Conservation (phyloP, 306 rosid species). For the Cicer chorassanicum region DNA sequence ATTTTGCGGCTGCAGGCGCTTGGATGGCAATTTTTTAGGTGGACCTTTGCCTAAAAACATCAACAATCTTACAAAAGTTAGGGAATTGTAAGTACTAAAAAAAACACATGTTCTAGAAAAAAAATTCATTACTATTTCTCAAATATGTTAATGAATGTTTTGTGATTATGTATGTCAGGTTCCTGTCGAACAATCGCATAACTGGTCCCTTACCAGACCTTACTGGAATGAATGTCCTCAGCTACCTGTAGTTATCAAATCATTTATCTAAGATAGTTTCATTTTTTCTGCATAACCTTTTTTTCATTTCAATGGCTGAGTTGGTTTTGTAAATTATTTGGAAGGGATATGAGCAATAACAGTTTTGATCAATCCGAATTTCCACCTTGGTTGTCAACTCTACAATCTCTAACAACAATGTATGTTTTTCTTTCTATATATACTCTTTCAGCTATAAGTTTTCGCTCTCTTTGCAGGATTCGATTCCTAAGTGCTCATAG, state of each 20-base stretch:
- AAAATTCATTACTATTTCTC: not conserved
- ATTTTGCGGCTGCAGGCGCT: conserved; percentile 55
- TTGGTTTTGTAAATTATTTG: conserved; percentile 32
- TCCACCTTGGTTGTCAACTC: conserved; percentile 58
- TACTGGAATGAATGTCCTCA: conserved; percentile 52
- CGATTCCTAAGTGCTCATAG: conserved; percentile 37
- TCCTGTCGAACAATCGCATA: conserved; percentile 65
- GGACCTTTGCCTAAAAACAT: conserved; percentile 59
- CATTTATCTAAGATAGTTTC: conserved; percentile 27
- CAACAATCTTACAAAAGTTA: conserved; percentile 50
- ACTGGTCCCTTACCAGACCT: conserved; percentile 64
- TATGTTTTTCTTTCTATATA: conserved; percentile 47
- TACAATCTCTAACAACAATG: conserved; percentile 61
- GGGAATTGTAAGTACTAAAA: conserved; percentile 57
- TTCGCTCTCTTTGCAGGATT: not conserved
- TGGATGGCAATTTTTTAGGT: conserved; percentile 53
- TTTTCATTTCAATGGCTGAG: conserved; percentile 24
- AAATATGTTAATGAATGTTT: conserved; percentile 18
- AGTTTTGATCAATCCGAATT: conserved; percentile 52
- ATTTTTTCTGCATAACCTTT: not conserved
- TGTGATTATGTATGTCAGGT: conserved; percentile 48
- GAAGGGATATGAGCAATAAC: conserved; percentile 67
- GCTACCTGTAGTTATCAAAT: conserved; percentile 54
- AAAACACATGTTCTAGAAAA: conserved; percentile 9
- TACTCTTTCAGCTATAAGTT: not conserved